Evolutionary conservation across 2,329 filamentous ascomycete species (phyloP), one percentile per base, ranked within the genome.

Genomic region (Fusarium verticillioides): DNA sequence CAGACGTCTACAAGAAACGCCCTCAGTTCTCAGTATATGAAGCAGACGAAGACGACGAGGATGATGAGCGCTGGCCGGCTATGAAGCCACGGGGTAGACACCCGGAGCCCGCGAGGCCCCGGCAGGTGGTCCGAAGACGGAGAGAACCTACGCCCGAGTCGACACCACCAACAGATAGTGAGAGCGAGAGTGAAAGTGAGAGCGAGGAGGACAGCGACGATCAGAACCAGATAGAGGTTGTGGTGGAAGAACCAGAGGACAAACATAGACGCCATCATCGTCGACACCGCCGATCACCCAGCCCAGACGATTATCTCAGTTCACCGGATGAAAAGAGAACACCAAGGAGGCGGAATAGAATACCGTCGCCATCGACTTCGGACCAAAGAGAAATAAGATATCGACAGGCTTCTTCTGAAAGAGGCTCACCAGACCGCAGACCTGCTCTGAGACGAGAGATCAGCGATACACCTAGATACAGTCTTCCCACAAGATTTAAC

Each of bases 1-100:
- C 79, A 49, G 79, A 80, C 67, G 74, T 74, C 40, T 79, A 81
- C 69, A 72, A 79, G 67, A 75, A 79, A 52, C 79, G 77, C 58
- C 67, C 73, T 42, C 73, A 77, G 43, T 75, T 79, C 53, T 64
- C 78, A 44, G 70, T 79, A 12, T 77, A 79, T 28, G 73, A 78
- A 57, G 72, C 71, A 37, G 71, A 77, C n/a, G 76, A 80, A 39
- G 73, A 78, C 18, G 73, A 79, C 7, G 73, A 73, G 4, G 62
- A 65, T 9, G 67, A 69, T 50, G 66, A 65, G 30, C 64, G 64
- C 26, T 74, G 69, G 66, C 40, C 60, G 34, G 47, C 75, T 10
- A 64, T 66, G 62, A 77, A 74, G 21, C 63, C 70, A 53, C 62
- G 79, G 52, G 72, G 74, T 50, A 63, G 66, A 39, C 72, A 66